Base-by-base conservation (phyloP, 1,284 basidiomycete species). In the Fomitiporia mediterranea region DNA sequence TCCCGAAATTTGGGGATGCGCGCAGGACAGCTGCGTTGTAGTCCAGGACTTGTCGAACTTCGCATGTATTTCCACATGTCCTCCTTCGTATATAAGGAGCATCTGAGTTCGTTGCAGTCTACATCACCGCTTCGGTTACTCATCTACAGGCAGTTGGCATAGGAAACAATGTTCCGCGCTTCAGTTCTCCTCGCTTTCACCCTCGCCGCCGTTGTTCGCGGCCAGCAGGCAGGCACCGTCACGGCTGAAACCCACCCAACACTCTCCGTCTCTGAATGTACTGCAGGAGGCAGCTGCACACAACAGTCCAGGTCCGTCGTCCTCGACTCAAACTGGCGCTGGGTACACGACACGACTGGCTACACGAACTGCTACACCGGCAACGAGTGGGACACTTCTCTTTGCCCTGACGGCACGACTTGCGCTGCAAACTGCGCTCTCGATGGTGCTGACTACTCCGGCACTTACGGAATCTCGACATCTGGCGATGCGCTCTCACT, bases 311-410 rank as follows among this genome's bases (percentile, higher is more conserved):
- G 69, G 7, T 61, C 69, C 23, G 68, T 81, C 49, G 73, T 74
- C 6, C 67, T 81, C 57, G 79, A 81, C 64, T 60, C 76, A 56
- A 81, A 80, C 72, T 81, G 77, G 75, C 74, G 79, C 57, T 80
- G 77, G 77, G 56, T 73, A 2, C 79, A 80, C 66, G 64, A 67
- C 44, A 71, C 70, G 53, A 64, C 64, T 50, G 70, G 69, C 51
- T 73, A 65, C 65, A 75, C 74, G 58, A 81, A 81, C 70, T 82
- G 80, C 69, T 81, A 80, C 69, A 79, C 76, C 59, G 79, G 79
- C 23, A 79, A 79, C 70, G 65, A 67, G 8, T 80, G 78, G 78
- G 72, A 81, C 64, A 60, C 71, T 6, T 66, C 71, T 3, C 64
- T 80, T 49, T 82, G 80, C 65, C 74, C 79, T 25, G 74, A 78